These are phyloP conservation scores for Ganoderma multipileum DNA, from an alignment of 1,284 basidiomycete genomes.

Conservation along the genomic window DNA sequence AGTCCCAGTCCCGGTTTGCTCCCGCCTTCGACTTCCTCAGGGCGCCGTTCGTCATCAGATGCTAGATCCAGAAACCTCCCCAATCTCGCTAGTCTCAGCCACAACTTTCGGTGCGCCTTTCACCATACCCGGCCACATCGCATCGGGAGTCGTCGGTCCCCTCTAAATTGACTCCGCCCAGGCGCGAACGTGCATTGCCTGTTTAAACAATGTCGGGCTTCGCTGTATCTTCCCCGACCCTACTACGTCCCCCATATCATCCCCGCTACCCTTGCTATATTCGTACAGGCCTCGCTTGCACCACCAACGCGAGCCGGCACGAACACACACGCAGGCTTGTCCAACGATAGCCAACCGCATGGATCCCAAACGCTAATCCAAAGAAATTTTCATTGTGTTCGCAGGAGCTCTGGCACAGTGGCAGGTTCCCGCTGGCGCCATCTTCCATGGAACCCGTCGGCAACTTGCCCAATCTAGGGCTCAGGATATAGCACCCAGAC, in stretches of 20 bases:
- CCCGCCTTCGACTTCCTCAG: slow-evolving; percentile 5
- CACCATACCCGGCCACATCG: neutral
- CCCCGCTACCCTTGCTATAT: neutral
- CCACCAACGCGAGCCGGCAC: neutral
- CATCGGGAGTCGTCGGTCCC: neutral
- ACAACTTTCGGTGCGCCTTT: neutral
- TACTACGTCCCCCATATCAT: neutral
- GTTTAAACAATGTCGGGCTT: neutral
- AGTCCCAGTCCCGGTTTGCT: neutral
- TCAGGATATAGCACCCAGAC: neutral
- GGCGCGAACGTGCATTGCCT: neutral
- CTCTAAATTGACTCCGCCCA: neutral
- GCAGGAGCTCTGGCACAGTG: neutral
- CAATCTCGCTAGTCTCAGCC: neutral
- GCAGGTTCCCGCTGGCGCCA: neutral
- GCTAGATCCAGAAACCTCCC: slow-evolving; percentile 1
- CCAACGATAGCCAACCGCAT: neutral
- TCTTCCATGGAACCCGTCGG: slow-evolving; percentile 9
- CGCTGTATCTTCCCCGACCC: neutral
- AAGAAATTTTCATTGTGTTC: slow-evolving; percentile 5
- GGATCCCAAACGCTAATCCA: slow-evolving; percentile 15
- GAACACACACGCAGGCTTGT: neutral
- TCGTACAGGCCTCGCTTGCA: neutral
- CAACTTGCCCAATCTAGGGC: neutral
- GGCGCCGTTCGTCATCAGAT: neutral